These are phyloP conservation scores for Hondaea fermentalgiana DNA, from an alignment of 108 stramenopile genomes.

Conservation along the genomic window DNA sequence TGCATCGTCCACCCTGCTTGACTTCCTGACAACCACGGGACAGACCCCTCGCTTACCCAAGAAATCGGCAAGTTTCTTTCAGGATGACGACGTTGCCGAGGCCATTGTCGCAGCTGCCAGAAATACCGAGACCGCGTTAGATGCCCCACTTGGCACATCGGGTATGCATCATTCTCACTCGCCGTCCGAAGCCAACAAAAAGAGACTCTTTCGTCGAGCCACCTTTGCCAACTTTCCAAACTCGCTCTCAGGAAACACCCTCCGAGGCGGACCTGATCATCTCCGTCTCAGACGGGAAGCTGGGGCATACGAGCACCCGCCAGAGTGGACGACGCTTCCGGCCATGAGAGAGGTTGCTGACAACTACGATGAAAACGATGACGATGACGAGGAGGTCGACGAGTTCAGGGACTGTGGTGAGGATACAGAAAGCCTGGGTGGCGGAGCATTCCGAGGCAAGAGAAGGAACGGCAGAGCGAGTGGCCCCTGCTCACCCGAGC, in stretches of 20 bases:
- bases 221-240: neutral
- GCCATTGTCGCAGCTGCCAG: neutral
- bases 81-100: neutral
- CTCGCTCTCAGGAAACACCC: neutral
- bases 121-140: too few relatives aligned
- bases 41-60: neutral
- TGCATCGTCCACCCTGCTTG: neutral
- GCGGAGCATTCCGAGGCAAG: too few relatives aligned
- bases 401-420: too few relatives aligned
- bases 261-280: neutral
- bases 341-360: neutral
- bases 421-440: too few relatives aligned
- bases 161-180: too few relatives aligned
- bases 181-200: neutral
- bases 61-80: neutral
- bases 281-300: neutral
- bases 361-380: neutral
- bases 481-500: too few relatives aligned
- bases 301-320: neutral
- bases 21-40: neutral
- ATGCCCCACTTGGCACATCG: too few relatives aligned
- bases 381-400: neutral
- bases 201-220: neutral
- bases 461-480: too few relatives aligned
- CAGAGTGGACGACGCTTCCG: neutral